These are phyloP conservation scores for Bauhinia variegata DNA, from an alignment of 306 rosid species.

Conservation along the genomic window DNA sequence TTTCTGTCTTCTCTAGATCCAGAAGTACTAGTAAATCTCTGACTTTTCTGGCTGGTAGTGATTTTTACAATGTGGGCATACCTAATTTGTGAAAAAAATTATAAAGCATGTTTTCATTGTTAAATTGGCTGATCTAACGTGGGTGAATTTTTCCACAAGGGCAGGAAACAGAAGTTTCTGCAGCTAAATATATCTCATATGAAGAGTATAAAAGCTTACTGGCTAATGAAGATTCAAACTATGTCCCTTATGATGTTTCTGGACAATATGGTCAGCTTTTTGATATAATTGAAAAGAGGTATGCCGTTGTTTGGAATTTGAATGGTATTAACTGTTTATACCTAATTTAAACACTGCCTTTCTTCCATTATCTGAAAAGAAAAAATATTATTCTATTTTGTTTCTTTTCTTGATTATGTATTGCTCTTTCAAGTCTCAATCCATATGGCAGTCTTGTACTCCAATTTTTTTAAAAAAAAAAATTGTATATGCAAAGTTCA, in stretches of 20 bases:
- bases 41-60: neutral
- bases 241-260: slow-evolving; percentile 75
- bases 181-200: slow-evolving; percentile 79
- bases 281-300: slow-evolving; percentile 77
- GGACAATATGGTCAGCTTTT: slow-evolving; percentile 81
- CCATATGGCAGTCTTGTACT: slow-evolving; percentile 11
- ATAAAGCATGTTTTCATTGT: neutral
- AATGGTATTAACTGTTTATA: slow-evolving; percentile 9
- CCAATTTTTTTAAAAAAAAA: too few species aligned
- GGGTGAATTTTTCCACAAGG: slow-evolving; percentile 32
- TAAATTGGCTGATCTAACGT: slow-evolving; percentile 25
- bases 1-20: too few species aligned
- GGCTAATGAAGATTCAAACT: slow-evolving; percentile 69
- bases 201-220: slow-evolving; percentile 70
- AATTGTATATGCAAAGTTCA: neutral
- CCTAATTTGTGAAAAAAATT: neutral
- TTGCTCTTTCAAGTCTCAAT: neutral
- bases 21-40: neutral
- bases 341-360: slow-evolving; percentile 18
- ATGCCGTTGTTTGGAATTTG: slow-evolving; percentile 25
- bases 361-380: too few species aligned
- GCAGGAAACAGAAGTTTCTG: slow-evolving; percentile 93
- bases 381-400: too few species aligned
- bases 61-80: neutral
- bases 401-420: too few species aligned